Evolutionary conservation across 2,329 filamentous ascomycete genomes (phyloP).

Genomic region (Pseudogymnoascus sp.): DNA sequence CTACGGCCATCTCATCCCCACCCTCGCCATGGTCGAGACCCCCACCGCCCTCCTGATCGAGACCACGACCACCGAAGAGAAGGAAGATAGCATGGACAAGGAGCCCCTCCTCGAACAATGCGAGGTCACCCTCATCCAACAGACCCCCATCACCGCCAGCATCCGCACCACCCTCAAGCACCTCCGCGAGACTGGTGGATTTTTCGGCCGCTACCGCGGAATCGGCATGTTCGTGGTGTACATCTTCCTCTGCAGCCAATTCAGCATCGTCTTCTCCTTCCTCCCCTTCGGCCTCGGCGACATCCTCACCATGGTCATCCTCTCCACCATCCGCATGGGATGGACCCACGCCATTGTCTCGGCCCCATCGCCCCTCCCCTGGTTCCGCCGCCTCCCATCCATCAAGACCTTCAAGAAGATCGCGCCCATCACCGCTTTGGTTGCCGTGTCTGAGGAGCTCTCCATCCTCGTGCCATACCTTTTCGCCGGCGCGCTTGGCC

Average conservation of each 20-base stretch:
- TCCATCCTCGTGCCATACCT: slow-evolving; percentile 38
- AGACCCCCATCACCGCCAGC: slow-evolving; percentile 52
- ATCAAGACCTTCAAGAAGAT: slow-evolving; percentile 60
- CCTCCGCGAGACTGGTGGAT: slow-evolving; percentile 55
- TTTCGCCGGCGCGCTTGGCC: slow-evolving; percentile 36
- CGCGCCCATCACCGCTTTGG: slow-evolving; percentile 54
- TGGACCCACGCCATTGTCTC: slow-evolving; percentile 88
- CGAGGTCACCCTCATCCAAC: slow-evolving; percentile 37
- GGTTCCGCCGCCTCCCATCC: slow-evolving; percentile 61
- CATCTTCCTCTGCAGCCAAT: slow-evolving; percentile 32
- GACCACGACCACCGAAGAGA: slow-evolving; percentile 27
- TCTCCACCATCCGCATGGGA: slow-evolving; percentile 61
- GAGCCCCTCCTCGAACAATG: slow-evolving; percentile 35
- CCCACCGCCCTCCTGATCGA: slow-evolving; percentile 44
- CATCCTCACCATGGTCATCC: slow-evolving; percentile 48
- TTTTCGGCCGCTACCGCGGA: slow-evolving; percentile 61
- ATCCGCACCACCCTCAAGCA: slow-evolving; percentile 50
- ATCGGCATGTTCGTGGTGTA: slow-evolving; percentile 42
- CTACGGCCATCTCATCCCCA: slow-evolving; percentile 49
- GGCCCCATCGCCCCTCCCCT: slow-evolving; percentile 51
- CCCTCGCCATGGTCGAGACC: slow-evolving; percentile 55
- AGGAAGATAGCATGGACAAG: slow-evolving; percentile 24
- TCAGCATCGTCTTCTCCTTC: slow-evolving; percentile 31
- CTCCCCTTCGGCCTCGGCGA: slow-evolving; percentile 38
- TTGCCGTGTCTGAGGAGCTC: slow-evolving; percentile 50